Base-by-base conservation (phyloP, 1,284 basidiomycete species). In the Irpex sp. region DNA sequence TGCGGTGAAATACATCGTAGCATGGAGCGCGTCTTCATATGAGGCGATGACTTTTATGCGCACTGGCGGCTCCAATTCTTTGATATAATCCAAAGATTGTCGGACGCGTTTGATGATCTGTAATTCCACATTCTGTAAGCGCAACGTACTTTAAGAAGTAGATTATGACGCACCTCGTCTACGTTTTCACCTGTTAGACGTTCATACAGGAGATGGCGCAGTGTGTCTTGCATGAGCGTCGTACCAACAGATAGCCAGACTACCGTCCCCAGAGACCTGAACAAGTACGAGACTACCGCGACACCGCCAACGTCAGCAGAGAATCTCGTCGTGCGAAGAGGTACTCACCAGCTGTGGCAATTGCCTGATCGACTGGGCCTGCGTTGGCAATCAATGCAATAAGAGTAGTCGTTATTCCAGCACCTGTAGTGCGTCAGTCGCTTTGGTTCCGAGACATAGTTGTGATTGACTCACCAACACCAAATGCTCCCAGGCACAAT, bases 351-450 rank as follows among this genome's bases (percentile, higher is more conserved):
- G 86, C 85, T 3, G 85, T 88, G 1, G 85, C 85, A 44, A 87
- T 82, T 4, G 86, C 86, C 68, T 88, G 86, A 69, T 88, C 84
- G 48, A 74, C 78, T 31, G 80, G 77, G 0, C 85, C 84, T 0
- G 85, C 85, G 70, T 87, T 87, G 0, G 85, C 84, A 52, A 87
- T 86, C 48, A 87, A 74, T 0, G 85, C 81, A 47, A 88, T 79
- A 31, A 88, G 75, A 44, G 81, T 84, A 0, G 82, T 86, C 0
- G 85, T 87, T 7, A 86, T 74, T 0, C 82, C 83, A 44, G 76
- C 72, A 15, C 82, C 83, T 84, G 0, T 26, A 36, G 4, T 5
- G 26, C 21, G 2, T 11, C 54, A 56, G 26, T 34, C 21, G 9
- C 34, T 17, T 9, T 56, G 7, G n/a, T 36, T n/a, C 17, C 37